Percentiles rank a stretch among this genome's conserved stretches.
Conservation (phyloP, 495 filamentous ascomycete species). For the Penicillium subrubescens region DNA sequence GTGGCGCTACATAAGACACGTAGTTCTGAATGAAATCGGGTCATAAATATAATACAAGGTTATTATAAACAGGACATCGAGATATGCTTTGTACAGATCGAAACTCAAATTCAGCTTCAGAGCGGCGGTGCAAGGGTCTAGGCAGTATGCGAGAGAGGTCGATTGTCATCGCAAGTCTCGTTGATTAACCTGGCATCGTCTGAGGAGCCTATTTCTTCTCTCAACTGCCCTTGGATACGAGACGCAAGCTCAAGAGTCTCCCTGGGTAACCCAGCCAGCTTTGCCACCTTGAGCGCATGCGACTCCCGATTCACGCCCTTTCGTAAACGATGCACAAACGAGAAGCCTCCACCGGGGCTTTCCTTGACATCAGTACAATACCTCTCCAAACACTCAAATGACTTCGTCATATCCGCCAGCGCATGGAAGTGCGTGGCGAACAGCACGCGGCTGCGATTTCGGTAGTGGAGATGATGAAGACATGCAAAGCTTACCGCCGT, state of each 20-base stretch:
- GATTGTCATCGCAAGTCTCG: neutral
- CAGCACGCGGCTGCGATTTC: conserved; percentile 75
- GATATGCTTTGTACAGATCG: neutral
- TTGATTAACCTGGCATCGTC: neutral
- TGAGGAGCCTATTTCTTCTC: conserved; percentile 2
- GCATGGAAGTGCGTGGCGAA: conserved; percentile 96
- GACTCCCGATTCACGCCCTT: conserved; percentile 82
- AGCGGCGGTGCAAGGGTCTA: neutral
- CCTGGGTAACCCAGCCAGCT: conserved; percentile 74
- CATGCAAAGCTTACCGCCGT: conserved; percentile 86
- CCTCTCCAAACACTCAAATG: conserved; percentile 65
- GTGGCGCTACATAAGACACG: neutral
- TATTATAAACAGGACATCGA: neutral
- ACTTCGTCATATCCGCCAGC: conserved; percentile 73
- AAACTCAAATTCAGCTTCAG: neutral
- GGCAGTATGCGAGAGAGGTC: neutral
- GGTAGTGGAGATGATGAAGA: conserved; percentile 75
- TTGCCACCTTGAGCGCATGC: conserved; percentile 91
- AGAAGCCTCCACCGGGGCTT: conserved; percentile 62
- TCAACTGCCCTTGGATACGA: conserved; percentile 30
- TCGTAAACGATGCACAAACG: conserved; percentile 81
- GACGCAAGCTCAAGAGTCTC: conserved; percentile 59
- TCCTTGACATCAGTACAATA: conserved; percentile 93
- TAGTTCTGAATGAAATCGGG: neutral
- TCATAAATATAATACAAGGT: neutral